Percentiles rank a stretch among this genome's conserved stretches.
Conservation (phyloP, 2,329 filamentous ascomycete genomes). For the Fusarium robinianum region DNA sequence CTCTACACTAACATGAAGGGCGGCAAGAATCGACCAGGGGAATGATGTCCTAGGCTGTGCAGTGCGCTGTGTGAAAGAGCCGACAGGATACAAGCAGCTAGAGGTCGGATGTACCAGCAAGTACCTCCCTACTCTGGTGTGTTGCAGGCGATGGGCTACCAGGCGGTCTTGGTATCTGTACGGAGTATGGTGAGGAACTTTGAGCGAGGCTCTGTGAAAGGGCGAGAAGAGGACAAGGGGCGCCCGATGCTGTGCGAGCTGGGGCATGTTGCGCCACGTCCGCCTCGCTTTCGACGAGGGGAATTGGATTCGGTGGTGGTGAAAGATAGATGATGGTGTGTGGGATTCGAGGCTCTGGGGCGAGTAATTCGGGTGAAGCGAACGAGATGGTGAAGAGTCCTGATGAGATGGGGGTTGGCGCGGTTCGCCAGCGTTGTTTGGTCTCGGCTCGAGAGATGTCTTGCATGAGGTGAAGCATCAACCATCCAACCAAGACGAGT, state of each 20-base stretch:
- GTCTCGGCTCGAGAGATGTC: not conserved
- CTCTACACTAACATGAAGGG: slow-evolving; percentile 4
- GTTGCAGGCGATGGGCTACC: slow-evolving; percentile 11
- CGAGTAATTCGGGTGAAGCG: slow-evolving; percentile 36
- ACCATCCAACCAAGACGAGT: too few species aligned
- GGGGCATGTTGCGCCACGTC: slow-evolving; percentile 31
- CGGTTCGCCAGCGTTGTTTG: slow-evolving; percentile 16
- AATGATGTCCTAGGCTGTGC: slow-evolving; percentile 18
- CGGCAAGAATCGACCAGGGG: slow-evolving; percentile 21
- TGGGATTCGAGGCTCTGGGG: slow-evolving; percentile 21
- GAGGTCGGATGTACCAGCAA: slow-evolving; percentile 13
- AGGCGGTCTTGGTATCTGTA: slow-evolving; percentile 12
- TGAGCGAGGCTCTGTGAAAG: slow-evolving; percentile 29
- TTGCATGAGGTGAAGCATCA: not conserved
- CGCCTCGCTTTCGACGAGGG: slow-evolving; percentile 33
- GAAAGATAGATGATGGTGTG: slow-evolving; percentile 26
- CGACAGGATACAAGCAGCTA: slow-evolving; percentile 24
- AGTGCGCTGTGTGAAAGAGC: slow-evolving; percentile 18
- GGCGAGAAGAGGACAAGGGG: slow-evolving; percentile 10
- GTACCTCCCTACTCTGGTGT: too few species aligned
- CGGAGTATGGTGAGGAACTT: slow-evolving; percentile 19
- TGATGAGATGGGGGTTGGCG: slow-evolving; percentile 5
- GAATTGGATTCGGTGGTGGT: slow-evolving; percentile 13
- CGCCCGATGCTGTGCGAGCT: slow-evolving; percentile 29
- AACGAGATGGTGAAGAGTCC: slow-evolving; percentile 12